phyloP scores from a whole-genome alignment of 768 basidiomycete species.

The Amanita rubescens region DNA sequence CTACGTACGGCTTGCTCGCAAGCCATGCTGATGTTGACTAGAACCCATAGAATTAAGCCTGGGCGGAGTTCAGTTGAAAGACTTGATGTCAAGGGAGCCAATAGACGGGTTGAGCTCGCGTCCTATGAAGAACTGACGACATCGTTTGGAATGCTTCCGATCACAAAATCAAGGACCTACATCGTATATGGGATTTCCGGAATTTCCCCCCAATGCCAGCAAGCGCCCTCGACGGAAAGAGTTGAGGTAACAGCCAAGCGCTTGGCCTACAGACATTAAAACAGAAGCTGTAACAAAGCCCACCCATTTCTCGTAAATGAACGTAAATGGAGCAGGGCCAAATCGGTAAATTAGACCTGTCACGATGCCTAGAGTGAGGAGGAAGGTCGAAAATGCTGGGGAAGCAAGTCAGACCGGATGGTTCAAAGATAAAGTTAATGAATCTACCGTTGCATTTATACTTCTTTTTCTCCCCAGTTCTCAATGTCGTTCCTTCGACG shows the following conservation, averaged over 20 bases:
- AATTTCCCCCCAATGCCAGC: constrained; percentile 90
- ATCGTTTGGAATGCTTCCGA: constrained; percentile 2
- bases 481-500: constrained; percentile 61
- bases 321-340: constrained; percentile 79
- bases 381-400: constrained; percentile 82
- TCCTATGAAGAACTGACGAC: constrained; percentile 83
- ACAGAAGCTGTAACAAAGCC: constrained; percentile 82
- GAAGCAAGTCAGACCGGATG: constrained; percentile 1
- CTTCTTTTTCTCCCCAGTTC: constrained; percentile 67
- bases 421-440: background rate
- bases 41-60: constrained; percentile 85
- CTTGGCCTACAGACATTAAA: constrained; percentile 73
- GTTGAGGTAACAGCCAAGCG: constrained; percentile 54
- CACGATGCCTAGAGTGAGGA: constrained; percentile 71
- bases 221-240: constrained; percentile 68
- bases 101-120: constrained; percentile 88
- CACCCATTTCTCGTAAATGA: constrained; percentile 88
- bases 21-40: constrained; percentile 84
- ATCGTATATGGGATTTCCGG: constrained; percentile 82
- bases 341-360: constrained; percentile 61
- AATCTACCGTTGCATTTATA: constrained; percentile 93
- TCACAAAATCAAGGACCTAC: constrained; percentile 35
- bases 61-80: constrained; percentile 84
- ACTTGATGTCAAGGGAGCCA: constrained; percentile 59
- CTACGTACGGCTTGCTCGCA: constrained; percentile 85